Evolutionary conservation across 495 filamentous ascomycete genomes (phyloP).

Genomic region (Jackrogersella multiformis): DNA sequence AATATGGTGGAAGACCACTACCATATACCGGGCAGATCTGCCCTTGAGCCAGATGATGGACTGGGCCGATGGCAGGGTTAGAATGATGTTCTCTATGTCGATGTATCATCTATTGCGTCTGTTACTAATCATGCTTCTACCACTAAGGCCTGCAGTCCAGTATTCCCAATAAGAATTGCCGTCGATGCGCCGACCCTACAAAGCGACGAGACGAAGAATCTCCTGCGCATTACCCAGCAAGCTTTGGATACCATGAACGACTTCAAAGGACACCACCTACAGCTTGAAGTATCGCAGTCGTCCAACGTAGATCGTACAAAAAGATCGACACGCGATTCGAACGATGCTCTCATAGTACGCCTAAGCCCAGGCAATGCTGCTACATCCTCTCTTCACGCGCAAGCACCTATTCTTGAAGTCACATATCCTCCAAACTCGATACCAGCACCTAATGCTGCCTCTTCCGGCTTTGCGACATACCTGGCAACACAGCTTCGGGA

Average conservation of each 20-base stretch:
- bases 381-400: conserved; percentile 69
- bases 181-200: conserved; percentile 76
- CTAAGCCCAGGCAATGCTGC: conserved; percentile 72
- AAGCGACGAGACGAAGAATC: conserved; percentile 74
- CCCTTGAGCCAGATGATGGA: conserved; percentile 87
- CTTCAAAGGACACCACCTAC: conserved; percentile 88
- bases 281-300: conserved; percentile 70
- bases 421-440: conserved; percentile 80
- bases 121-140: conserved; percentile 3
- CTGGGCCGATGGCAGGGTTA: conserved; percentile 92
- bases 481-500: conserved; percentile 81
- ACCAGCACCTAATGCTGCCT: conserved; percentile 72
- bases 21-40: conserved; percentile 86
- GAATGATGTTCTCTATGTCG: conserved; percentile 7
- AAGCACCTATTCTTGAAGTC: conserved; percentile 78
- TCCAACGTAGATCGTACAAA: conserved; percentile 44
- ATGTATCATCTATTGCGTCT: neutral
- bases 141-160: conserved; percentile 80
- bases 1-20: conserved; percentile 97
- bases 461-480: conserved; percentile 79
- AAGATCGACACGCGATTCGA: conserved; percentile 23
- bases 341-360: conserved; percentile 70
- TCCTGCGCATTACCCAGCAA: conserved; percentile 87
- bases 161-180: conserved; percentile 85
- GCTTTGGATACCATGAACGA: conserved; percentile 90